Percentiles rank a stretch among this genome's conserved stretches.
Conservation (phyloP, 169 alveolate genomes). For the Plasmodium blacklocki region DNA sequence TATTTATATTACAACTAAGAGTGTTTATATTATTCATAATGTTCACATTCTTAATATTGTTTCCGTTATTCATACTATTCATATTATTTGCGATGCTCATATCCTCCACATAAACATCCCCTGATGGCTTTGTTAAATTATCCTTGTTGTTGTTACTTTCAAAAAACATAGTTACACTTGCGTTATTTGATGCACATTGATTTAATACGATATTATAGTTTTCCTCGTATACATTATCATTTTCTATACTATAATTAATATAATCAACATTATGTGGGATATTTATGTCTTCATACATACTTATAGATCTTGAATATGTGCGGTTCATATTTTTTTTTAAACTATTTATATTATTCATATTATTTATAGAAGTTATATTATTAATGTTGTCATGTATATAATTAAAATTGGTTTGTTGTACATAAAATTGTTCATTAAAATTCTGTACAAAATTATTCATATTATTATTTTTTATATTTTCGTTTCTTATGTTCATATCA, state of each 20-base stretch:
- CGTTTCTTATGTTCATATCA: too few relatives aligned
- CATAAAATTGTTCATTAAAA: constrained; percentile 35
- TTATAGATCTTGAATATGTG: constrained; percentile 4
- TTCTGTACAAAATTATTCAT: constrained; percentile 17
- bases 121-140: neutral
- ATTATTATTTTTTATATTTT: constrained; percentile 15
- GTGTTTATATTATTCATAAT: neutral
- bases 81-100: neutral
- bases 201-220: constrained; percentile 5
- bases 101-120: constrained; percentile 19
- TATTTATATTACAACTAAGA: neutral
- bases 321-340: constrained; percentile 2
- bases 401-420: constrained; percentile 30
- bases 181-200: neutral
- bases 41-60: neutral
- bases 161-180: constrained; percentile 4
- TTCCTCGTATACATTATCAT: constrained; percentile 11
- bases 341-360: neutral
- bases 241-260: constrained; percentile 9
- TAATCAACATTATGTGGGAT: constrained; percentile 22
- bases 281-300: constrained; percentile 30
- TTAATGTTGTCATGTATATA: constrained; percentile 8
- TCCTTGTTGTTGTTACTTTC: constrained; percentile 14
- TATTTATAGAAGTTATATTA: constrained; percentile 2
- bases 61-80: neutral